Evolutionary conservation across 2,329 filamentous ascomycete genomes (phyloP).

Genomic region (Talaromyces islandicus): DNA sequence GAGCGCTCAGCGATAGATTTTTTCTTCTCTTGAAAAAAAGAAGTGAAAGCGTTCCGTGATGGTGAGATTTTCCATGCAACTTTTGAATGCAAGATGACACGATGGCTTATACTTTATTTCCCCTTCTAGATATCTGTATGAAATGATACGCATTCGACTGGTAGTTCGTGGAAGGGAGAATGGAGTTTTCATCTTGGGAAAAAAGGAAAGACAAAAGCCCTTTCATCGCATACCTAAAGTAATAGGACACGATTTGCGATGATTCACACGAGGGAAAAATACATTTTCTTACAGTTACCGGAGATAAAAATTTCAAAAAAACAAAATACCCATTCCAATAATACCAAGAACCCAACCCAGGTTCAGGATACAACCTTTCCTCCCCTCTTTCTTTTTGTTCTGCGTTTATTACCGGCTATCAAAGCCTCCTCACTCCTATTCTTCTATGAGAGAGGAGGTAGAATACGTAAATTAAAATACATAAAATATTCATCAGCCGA

Average conservation of each 20-base stretch:
- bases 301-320: background rate
- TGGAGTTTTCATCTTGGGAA: background rate
- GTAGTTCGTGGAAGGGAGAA: background rate
- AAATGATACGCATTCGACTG: background rate
- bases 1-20: slow-evolving; percentile 59
- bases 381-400: background rate
- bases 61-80: background rate
- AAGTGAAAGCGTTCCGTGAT: slow-evolving; percentile 5
- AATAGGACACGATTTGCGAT: background rate
- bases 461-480: slow-evolving; percentile 18
- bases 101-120: background rate
- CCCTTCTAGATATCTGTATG: slow-evolving; percentile 1
- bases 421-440: slow-evolving; percentile 38
- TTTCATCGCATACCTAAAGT: background rate
- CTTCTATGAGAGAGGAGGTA: slow-evolving; percentile 40
- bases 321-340: background rate
- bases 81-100: background rate
- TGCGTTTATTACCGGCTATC: slow-evolving; percentile 29
- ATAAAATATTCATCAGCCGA: slow-evolving; percentile 30
- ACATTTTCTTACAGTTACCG: background rate
- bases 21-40: slow-evolving; percentile 1
- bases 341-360: background rate
- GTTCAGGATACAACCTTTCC: background rate
- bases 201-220: background rate
- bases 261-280: background rate